Base-by-base conservation (phyloP, 805 yeast species). In the Yamadazyma nakazawae region DNA sequence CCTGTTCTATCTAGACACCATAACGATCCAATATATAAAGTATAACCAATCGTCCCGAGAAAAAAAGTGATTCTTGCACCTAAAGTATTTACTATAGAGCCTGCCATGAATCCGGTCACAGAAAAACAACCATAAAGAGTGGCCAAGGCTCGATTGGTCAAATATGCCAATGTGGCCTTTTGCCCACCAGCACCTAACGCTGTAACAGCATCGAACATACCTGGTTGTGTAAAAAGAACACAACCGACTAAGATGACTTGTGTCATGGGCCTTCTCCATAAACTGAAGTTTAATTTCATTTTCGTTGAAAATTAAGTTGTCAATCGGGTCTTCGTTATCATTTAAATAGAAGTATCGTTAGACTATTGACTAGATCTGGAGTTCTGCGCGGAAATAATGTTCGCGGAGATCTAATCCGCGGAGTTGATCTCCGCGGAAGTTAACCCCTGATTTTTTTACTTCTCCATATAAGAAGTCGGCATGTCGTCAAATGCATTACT, bases 21-120 rank as follows among this genome's bases (percentile, higher is more conserved):
- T 41, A 52, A 51, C 12, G 56, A 42, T 28, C 54, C 55, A 39
- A 50, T 47, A 34, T 54, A 52, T 28, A 54, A 39, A 2, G 56
- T 53, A 40, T 52, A 54, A 13, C 54, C 55, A 24, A 50, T 37
- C 11, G 53, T 47, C 13, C 56, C 49, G 7, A 41, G 51, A 21
- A 52, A 51, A 42, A 48, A 41, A 5, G 51, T 48, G 28, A 44
- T 44, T 21, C 34, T 36, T 24, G 49, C 49, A 4, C 49, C 49
- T n/a, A 46, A 30, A 6, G 45, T 46, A 37, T 49, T 49, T 8
- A 49, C 52, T 24, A 49, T 40, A 5, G 52, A 46, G 5, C 52
- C 50, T 13, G 50, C 52, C 45, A 49, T 37, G 43, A 49, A 46
- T 26, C 50, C 52, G 2, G 43, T 40, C 18, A 45, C 49, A 11